phyloP scores from a whole-genome alignment of 1,284 basidiomycete species.

The Mycosarcoma mackinlayi region DNA sequence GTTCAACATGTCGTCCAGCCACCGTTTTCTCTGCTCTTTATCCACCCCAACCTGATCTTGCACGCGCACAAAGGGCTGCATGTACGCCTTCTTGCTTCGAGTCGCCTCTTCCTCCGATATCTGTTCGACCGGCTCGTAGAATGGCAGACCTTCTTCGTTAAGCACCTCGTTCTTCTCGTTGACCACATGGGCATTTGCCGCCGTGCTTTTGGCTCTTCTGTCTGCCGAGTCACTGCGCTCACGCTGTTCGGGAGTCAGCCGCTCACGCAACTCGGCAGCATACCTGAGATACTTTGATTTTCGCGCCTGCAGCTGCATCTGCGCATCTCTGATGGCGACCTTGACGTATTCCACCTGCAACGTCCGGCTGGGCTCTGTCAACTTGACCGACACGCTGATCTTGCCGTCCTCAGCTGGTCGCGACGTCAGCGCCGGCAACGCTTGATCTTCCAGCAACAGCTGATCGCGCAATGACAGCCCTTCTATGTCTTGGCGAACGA shows the following conservation, averaged over 20 bases:
- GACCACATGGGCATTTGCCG: conserved; percentile 16
- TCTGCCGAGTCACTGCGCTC: no score
- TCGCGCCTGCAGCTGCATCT: conserved; percentile 26
- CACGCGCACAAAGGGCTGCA: conserved; percentile 42
- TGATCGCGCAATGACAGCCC: conserved; percentile 23
- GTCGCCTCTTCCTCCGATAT: conserved; percentile 39
- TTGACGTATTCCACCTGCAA: conserved; percentile 22
- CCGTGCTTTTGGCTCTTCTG: not conserved
- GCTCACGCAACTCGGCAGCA: conserved; percentile 9
- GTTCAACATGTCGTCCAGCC: conserved; percentile 57
- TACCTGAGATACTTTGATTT: conserved; percentile 4
- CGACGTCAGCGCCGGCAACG: conserved; percentile 15
- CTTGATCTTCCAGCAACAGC: conserved; percentile 21
- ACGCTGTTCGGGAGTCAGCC: not conserved
- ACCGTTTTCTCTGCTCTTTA: conserved; percentile 43
- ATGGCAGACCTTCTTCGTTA: conserved; percentile 67
- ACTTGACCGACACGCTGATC: conserved; percentile 3
- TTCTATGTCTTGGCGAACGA: conserved; percentile 9
- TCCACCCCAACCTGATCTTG: conserved; percentile 9
- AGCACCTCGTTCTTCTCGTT: conserved; percentile 55
- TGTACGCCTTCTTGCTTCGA: conserved; percentile 28
- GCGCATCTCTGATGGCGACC: conserved; percentile 13
- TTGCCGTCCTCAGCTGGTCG: not conserved
- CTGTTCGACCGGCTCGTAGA: conserved; percentile 61
- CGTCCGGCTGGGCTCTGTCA: conserved; percentile 25